Evolutionary conservation across 345 rosid genomes (phyloP), one percentile per base, ranked within the genome.

Genomic region (Populus deltoides): DNA sequence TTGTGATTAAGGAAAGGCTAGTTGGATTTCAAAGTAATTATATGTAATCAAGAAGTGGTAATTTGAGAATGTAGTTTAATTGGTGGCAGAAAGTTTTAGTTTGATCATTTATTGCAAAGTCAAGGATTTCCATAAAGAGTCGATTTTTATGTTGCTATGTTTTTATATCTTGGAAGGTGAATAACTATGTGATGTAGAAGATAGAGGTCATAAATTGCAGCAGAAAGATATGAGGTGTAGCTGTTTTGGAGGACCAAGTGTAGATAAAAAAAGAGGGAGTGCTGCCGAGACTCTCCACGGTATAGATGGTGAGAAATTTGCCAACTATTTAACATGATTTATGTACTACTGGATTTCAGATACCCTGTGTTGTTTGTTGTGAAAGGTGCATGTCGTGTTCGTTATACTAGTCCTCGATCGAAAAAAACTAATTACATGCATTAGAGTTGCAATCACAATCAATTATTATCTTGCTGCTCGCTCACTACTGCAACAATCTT

Each of bases 171-270:
- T 39, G 72, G 24, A 77, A 73, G 75, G 77, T 76, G 8, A 22
- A 71, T 74, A 31, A 61, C 67, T 65, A 78, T 77, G 85, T 79
- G 83, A 85, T 47, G 8, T 79, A 70, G 77, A 45, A 33, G 74
- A 45, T 12, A 66, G 68, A 41, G 66, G 55, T 12, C 8, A 45
- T 4, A 33, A 51, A 67, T 73, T 43, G 78, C 17, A 7, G 65
- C 8, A 20, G 31, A 53, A 8, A 78, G 83, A 75, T 31, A 89
- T 89, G 91, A 78, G 73, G 79, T 89, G 89, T 67, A 47, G 83
- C 71, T 89, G 91, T 80, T 87, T 89, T 68, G 73, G 22, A 65
- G 39, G 49, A 27, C 77, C 71, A 57, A 8, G 36, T 33, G 36
- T 13, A 20, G 25, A 31, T 15, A 29, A 71, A 66, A 83, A 25